phyloP scores from a whole-genome alignment of 768 basidiomycete genomes.

The Macrolepiota dolichaula region DNA sequence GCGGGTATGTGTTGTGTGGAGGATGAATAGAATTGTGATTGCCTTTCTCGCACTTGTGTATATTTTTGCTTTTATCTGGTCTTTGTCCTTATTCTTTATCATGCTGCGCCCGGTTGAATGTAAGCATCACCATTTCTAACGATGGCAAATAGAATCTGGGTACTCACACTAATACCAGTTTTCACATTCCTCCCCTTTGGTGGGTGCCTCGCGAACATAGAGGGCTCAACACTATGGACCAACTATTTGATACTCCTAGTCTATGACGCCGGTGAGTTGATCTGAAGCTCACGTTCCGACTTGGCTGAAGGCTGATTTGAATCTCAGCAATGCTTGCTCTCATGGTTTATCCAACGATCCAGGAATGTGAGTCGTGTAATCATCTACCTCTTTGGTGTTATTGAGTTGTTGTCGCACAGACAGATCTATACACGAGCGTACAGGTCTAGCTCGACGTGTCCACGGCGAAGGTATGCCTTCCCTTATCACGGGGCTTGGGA shows the following conservation, averaged over 20 bases:
- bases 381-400: no score
- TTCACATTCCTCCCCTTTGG: not conserved
- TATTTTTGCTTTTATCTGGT: not conserved
- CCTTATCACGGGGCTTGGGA: not conserved
- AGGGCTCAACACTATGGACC: not conserved
- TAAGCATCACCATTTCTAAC: not conserved
- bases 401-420: not conserved
- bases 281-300: no score
- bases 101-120: no score
- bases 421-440: not conserved
- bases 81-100: not conserved
- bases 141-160: no score
- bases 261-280: not conserved
- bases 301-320: no score
- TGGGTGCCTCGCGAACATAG: not conserved
- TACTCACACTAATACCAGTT: not conserved
- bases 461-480: not conserved
- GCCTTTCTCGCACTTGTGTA: not conserved
- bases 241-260: not conserved
- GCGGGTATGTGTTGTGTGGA: not conserved
- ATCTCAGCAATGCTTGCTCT: not conserved
- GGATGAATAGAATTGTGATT: not conserved
- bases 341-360: not conserved
- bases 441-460: not conserved
- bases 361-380: not conserved